These are phyloP conservation scores for Senna siamea DNA, from an alignment of 306 rosid genomes.

Conservation along the genomic window DNA sequence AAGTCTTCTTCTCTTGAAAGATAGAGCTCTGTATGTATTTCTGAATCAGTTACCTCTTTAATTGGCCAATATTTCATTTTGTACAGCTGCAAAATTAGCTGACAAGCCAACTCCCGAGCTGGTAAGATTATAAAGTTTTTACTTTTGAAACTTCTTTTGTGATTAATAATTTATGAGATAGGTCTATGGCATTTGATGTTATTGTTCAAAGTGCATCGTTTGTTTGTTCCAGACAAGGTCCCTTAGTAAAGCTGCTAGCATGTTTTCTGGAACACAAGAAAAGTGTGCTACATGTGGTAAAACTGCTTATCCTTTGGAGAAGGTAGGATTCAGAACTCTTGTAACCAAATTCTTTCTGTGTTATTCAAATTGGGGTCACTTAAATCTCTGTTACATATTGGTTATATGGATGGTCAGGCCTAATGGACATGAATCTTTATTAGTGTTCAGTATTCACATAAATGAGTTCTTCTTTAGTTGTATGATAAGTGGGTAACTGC, in stretches of 20 bases:
- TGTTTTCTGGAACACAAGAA: conserved; percentile 97
- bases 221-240: conserved; percentile 76
- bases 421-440: not conserved
- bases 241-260: conserved; percentile 91
- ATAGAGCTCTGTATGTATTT: conserved; percentile 30
- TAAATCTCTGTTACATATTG: conserved; percentile 5
- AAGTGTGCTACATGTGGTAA: conserved; percentile 94
- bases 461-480: conserved; percentile 8
- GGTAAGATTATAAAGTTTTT: conserved; percentile 53
- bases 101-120: conserved; percentile 79
- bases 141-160: conserved; percentile 31
- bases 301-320: conserved; percentile 94
- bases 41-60: conserved; percentile 36
- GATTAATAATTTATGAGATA: not conserved
- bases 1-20: conserved; percentile 44
- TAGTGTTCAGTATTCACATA: not conserved
- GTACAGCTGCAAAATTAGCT: conserved; percentile 84
- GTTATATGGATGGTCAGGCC: conserved; percentile 18
- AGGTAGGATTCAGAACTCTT: conserved; percentile 53
- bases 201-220: conserved; percentile 37
- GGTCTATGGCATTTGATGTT: conserved; percentile 18
- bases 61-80: conserved; percentile 50
- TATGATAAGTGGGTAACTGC: conserved; percentile 7
- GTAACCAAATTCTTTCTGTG: not conserved
- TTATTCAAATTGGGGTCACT: conserved; percentile 1